Percentiles rank a stretch among this genome's conserved stretches.
Conservation (phyloP, 2,329 filamentous ascomycete species). For the Alternaria gaisen region DNA sequence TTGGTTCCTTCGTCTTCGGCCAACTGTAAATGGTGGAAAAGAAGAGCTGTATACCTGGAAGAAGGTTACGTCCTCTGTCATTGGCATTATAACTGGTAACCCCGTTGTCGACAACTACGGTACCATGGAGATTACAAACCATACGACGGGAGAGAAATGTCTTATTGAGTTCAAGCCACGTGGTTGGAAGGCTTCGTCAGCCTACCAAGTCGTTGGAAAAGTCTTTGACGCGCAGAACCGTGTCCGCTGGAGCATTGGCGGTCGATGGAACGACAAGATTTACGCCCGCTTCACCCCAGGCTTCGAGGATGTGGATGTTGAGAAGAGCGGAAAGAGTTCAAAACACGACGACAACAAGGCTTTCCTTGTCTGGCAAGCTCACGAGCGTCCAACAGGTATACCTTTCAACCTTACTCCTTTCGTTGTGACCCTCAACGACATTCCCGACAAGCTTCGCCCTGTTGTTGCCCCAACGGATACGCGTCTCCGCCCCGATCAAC, state of each 20-base stretch:
- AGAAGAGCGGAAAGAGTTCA: constrained; percentile 51
- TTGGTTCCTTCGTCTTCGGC: constrained; percentile 90
- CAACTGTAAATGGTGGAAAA: constrained; percentile 69
- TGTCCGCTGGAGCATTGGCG: constrained; percentile 87
- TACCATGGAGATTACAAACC: constrained; percentile 96
- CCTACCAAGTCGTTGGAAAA: constrained; percentile 87
- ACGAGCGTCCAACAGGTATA: constrained; percentile 80
- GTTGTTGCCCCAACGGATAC: constrained; percentile 92
- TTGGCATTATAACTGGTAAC: constrained; percentile 96
- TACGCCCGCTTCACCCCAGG: constrained; percentile 93
- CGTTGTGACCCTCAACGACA: constrained; percentile 90
- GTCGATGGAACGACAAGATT: constrained; percentile 96
- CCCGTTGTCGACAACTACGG: constrained; percentile 98
- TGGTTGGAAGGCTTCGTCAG: constrained; percentile 93
- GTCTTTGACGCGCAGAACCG: constrained; percentile 81
- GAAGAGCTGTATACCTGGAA: constrained; percentile 98
- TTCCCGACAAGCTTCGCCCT: constrained; percentile 80
- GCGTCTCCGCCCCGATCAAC: constrained; percentile 89
- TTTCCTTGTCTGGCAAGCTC: constrained; percentile 92
- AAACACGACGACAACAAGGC: constrained; percentile 75
- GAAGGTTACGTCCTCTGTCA: constrained; percentile 96
- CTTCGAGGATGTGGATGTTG: constrained; percentile 75
- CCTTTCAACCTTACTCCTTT: constrained; percentile 98
- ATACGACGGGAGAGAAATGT: constrained; percentile 92
- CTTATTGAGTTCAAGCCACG: constrained; percentile 91